Conservation (phyloP, 176 grass and related monocot genomes). For the Alloteropsis semialata region DNA sequence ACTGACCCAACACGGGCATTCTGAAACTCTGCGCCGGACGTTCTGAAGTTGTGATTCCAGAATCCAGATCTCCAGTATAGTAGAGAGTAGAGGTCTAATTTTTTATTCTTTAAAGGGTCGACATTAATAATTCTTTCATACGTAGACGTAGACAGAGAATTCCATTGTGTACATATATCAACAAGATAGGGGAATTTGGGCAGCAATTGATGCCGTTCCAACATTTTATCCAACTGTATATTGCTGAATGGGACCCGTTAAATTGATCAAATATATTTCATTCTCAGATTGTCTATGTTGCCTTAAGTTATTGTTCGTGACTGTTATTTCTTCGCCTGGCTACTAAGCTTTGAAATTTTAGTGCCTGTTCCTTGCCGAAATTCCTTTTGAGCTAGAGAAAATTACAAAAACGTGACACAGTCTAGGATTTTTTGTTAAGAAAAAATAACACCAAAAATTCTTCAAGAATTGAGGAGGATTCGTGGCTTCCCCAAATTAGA, state of each 20-base stretch:
- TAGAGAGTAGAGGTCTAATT: slow-evolving; percentile 33
- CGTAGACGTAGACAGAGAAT: slow-evolving; percentile 22
- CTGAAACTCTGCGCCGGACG: slow-evolving; percentile 26
- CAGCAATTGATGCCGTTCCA: background rate
- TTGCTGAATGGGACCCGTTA: background rate
- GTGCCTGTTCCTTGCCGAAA: background rate
- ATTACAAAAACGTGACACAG: too few species aligned
- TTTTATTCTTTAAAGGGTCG: slow-evolving; percentile 39
- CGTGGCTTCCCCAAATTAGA: too few species aligned
- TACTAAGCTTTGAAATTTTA: background rate
- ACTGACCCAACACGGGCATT: slow-evolving; percentile 51
- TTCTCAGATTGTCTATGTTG: background rate
- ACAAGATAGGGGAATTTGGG: slow-evolving; percentile 1
- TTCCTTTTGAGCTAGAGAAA: background rate
- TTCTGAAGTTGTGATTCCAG: slow-evolving; percentile 22
- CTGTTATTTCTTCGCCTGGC: background rate
- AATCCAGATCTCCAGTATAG: background rate
- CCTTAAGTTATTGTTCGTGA: background rate
- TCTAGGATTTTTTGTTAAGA: too few species aligned
- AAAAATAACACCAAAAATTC: too few species aligned
- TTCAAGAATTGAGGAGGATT: too few species aligned
- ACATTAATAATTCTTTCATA: slow-evolving; percentile 46
- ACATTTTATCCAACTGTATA: slow-evolving; percentile 24
- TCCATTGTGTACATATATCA: slow-evolving; percentile 43
- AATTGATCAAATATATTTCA: background rate